A percentile compares a stretch with the other conserved stretches of the same genome.
These are phyloP conservation scores for Spongispora temasekensis DNA, from an alignment of 1,284 basidiomycete species.

Conservation along the genomic window DNA sequence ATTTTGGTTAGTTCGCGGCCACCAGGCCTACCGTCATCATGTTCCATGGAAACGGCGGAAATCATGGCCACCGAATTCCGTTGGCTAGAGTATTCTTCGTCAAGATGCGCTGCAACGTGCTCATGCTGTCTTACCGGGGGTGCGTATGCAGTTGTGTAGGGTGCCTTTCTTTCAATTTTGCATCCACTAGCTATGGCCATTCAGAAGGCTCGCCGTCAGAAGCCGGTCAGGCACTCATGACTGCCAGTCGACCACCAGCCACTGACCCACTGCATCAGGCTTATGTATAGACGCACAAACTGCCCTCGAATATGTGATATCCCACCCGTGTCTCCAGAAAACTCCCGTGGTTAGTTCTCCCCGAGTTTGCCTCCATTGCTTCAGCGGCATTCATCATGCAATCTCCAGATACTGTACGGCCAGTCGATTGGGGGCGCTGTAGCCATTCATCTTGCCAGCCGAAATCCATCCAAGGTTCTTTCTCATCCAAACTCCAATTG, in stretches of 20 bases:
- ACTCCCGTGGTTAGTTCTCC: slow-evolving; percentile 60
- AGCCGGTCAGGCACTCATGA: slow-evolving; percentile 49
- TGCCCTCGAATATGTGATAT: slow-evolving; percentile 74
- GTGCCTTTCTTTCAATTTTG: neutral
- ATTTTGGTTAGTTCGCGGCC: slow-evolving; percentile 55
- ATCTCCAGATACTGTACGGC: slow-evolving; percentile 75
- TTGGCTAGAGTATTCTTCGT: slow-evolving; percentile 85
- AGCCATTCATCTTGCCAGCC: slow-evolving; percentile 82
- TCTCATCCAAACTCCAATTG: neutral
- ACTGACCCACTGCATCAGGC: slow-evolving; percentile 43
- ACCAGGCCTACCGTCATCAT: slow-evolving; percentile 83
- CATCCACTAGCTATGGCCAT: slow-evolving; percentile 66
- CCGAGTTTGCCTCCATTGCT: neutral
- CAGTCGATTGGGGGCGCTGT: slow-evolving; percentile 98
- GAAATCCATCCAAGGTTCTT: slow-evolving; percentile 70
- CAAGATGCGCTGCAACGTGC: slow-evolving; percentile 84
- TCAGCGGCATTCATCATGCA: slow-evolving; percentile 8
- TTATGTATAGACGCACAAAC: slow-evolving; percentile 82
- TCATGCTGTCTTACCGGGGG: slow-evolving; percentile 90
- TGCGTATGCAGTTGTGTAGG: slow-evolving; percentile 32
- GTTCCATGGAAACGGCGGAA: slow-evolving; percentile 90
- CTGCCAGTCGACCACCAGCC: neutral
- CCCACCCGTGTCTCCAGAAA: slow-evolving; percentile 66
- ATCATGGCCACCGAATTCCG: slow-evolving; percentile 85
- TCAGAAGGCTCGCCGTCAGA: slow-evolving; percentile 86